A percentile compares a stretch with the other conserved stretches of the same genome.
These are phyloP conservation scores for Calonectria henricotiae DNA, from an alignment of 2,329 filamentous ascomycete species.

Conservation along the genomic window DNA sequence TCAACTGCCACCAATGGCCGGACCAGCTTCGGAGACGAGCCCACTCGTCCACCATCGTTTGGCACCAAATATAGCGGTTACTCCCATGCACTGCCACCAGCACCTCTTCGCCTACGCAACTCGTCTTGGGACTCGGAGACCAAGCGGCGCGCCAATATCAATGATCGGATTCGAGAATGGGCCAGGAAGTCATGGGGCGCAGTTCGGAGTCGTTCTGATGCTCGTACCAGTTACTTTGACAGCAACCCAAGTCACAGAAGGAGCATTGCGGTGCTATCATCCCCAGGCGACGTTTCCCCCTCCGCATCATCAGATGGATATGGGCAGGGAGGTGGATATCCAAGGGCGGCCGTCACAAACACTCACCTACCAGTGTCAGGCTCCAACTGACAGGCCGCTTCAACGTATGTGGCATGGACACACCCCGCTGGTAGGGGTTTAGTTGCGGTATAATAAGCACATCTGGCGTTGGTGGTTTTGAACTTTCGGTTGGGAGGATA, in stretches of 20 bases:
- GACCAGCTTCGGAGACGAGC: constrained; percentile 51
- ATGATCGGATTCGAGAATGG: constrained; percentile 57
- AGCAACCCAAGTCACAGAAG: constrained; percentile 37
- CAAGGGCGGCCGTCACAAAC: constrained; percentile 40
- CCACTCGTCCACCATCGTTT: constrained; percentile 38
- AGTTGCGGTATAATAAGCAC: constrained; percentile 43
- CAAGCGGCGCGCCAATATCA: constrained; percentile 54
- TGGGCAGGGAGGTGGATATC: constrained; percentile 32
- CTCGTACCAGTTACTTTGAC: constrained; percentile 48
- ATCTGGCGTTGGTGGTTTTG: constrained; percentile 50
- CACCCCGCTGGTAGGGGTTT: constrained; percentile 33
- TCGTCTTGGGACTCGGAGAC: constrained; percentile 53
- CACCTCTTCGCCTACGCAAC: constrained; percentile 48
- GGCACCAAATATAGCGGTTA: constrained; percentile 21
- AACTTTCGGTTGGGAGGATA: constrained; percentile 39
- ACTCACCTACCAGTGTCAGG: constrained; percentile 40
- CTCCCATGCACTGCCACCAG: constrained; percentile 28
- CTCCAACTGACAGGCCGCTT: constrained; percentile 27
- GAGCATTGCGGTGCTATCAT: constrained; percentile 43
- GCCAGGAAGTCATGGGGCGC: constrained; percentile 55
- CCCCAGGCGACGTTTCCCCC: constrained; percentile 41
- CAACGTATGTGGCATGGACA: constrained; percentile 20
- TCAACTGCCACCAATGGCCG: constrained; percentile 46
- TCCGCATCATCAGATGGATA: constrained; percentile 40
- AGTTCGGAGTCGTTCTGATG: constrained; percentile 48